Base-by-base conservation (phyloP, 148 eudicot species). In the Camellia sinensis region DNA sequence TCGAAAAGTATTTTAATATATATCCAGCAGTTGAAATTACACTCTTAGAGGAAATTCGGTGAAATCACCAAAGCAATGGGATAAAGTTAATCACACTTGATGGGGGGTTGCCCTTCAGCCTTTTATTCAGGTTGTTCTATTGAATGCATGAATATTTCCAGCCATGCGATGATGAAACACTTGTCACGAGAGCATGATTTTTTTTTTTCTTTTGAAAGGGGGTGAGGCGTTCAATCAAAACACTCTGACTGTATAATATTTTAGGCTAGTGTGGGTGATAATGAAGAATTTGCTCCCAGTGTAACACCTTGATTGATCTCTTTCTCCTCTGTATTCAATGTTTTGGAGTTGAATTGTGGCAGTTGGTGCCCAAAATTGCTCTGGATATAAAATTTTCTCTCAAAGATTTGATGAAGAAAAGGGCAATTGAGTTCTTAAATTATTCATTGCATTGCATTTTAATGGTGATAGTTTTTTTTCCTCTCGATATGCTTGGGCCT, bases 1-100 rank as follows among this genome's bases (percentile, higher is more conserved):
- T 92, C 97, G 13, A 92, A 87, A 78, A 82, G 82, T 74, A 73
- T 79, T 65, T 67, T 56, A 76, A 82, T 75, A 76, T 79, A 82
- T 54, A 81, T 90, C 37, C 87, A 86, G 21, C 84, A 84, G 77
- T 75, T 82, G 73, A 80, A 88, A 54, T 76, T 80, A 54, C 77
- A 67, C 3, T 78, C 77, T 40, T 78, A 64, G 54, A 53, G 54
- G 73, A 60, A 29, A 59, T 43, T 57, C 52, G 69, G 18, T 15
- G 56, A 66, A 59, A 78, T 11, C 11, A 52, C 10, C 53, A 67
- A 78, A 67, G 63, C 17, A 5, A 2, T 8, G 13, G 43, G 18
- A 37, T 52, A 41, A 52, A 52, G 45, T 9, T 22, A 21, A 21
- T 72, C 75, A 11, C 4, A 21, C n/a, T 19, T 50, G 37, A 52